These are phyloP conservation scores for Nemania sp. DNA, from an alignment of 2,329 filamentous ascomycete species.

Conservation along the genomic window DNA sequence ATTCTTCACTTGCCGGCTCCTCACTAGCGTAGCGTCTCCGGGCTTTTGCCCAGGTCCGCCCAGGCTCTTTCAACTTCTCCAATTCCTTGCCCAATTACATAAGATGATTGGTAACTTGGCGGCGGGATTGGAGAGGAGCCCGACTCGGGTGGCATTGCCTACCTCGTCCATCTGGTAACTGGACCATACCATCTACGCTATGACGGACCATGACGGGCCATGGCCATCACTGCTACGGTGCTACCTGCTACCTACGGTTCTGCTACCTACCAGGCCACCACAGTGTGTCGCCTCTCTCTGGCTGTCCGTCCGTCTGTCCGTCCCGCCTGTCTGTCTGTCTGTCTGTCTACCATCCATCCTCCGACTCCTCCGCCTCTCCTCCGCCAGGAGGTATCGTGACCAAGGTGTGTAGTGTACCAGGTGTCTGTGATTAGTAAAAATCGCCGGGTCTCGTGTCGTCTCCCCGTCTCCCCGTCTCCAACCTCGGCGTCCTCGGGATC, in stretches of 20 bases:
- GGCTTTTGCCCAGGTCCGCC: not conserved
- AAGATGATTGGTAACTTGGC: conserved; percentile 1
- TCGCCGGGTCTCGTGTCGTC: no score
- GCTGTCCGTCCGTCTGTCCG: no score
- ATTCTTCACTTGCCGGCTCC: no score
- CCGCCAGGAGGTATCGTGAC: no score
- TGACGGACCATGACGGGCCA: not conserved
- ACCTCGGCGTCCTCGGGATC: conserved; percentile 25
- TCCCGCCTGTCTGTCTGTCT: conserved; percentile 40
- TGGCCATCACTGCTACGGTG: not conserved
- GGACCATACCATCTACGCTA: not conserved
- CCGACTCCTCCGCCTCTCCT: no score
- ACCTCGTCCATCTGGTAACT: not conserved
- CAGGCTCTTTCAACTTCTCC: not conserved
- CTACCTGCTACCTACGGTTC: not conserved
- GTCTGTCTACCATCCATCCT: no score
- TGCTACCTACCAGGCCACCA: no score
- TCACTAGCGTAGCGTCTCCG: no score
- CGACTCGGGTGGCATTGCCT: not conserved
- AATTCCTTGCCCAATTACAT: conserved; percentile 14
- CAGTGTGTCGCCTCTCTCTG: no score
- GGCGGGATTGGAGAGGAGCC: not conserved
- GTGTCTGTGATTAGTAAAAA: not conserved
- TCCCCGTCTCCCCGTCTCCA: not conserved
- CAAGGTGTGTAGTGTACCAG: not conserved